Percentiles rank a stretch among this genome's conserved stretches.
These are phyloP conservation scores for Camelina hispida DNA, from an alignment of 345 rosid species.

Conservation along the genomic window DNA sequence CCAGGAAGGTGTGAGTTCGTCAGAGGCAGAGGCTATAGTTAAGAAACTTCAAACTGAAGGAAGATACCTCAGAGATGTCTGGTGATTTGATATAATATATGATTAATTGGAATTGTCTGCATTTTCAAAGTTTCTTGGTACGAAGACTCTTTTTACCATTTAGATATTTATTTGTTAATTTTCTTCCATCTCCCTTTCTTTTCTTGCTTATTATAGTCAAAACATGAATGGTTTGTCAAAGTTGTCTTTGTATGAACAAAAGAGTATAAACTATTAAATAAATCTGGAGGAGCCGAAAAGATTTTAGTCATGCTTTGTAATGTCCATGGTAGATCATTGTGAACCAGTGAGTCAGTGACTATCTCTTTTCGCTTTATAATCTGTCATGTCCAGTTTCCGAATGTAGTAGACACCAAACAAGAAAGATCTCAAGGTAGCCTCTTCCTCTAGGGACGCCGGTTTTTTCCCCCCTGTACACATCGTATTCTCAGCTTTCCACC, in stretches of 20 bases:
- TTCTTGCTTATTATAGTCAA: conserved; percentile 28
- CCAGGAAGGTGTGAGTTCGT: conserved; percentile 62
- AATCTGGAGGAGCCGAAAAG: not conserved
- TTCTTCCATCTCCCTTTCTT: conserved; percentile 5
- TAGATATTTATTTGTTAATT: conserved; percentile 33
- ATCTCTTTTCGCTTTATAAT: not conserved
- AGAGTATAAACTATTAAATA: conserved; percentile 13
- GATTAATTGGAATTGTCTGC: conserved; percentile 17
- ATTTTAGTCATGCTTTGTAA: not conserved
- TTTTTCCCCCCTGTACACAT: too few species aligned
- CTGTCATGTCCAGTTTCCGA: not conserved
- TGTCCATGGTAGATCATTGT: not conserved
- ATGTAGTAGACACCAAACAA: not conserved
- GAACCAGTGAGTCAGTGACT: not conserved
- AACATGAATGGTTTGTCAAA: conserved; percentile 36
- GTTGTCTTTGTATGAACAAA: conserved; percentile 28
- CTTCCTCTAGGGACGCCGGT: too few species aligned
- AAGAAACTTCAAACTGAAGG: conserved; percentile 77
- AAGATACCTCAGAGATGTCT: conserved; percentile 78
- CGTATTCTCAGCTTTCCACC: too few species aligned
- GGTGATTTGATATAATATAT: conserved; percentile 49
- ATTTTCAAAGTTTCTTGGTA: conserved; percentile 4
- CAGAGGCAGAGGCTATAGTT: conserved; percentile 69
- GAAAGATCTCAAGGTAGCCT: not conserved
- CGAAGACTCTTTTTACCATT: conserved; percentile 24